These are phyloP conservation scores for Termitomyces bulborhizus DNA, from an alignment of 768 basidiomycete species.

Conservation along the genomic window DNA sequence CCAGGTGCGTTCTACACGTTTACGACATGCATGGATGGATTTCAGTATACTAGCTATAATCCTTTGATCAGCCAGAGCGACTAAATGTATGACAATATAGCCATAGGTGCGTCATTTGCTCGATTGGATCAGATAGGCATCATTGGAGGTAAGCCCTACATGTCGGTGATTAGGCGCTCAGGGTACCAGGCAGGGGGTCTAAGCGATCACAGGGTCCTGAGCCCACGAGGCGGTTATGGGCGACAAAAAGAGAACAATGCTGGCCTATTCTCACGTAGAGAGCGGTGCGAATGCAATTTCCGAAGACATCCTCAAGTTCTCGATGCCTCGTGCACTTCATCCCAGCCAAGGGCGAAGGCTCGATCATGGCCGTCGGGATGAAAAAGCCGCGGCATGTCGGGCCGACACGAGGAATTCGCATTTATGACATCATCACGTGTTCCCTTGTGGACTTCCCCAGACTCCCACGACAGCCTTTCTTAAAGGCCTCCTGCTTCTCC, in stretches of 20 bases:
- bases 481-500: background rate
- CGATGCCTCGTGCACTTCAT: no score
- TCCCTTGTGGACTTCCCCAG: background rate
- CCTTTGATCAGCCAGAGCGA: background rate
- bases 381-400: background rate
- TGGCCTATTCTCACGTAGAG: background rate
- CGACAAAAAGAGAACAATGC: no score
- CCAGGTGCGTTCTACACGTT: background rate
- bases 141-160: background rate
- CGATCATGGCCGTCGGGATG: background rate
- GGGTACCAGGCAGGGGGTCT: background rate
- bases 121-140: background rate
- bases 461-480: background rate
- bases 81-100: no score
- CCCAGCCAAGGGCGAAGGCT: no score
- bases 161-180: background rate
- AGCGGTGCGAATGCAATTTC: no score
- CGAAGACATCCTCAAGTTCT: no score
- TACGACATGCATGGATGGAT: background rate
- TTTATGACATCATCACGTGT: slow-evolving; percentile 19
- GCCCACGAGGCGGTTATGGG: background rate
- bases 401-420: no score
- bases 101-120: no score
- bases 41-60: background rate
- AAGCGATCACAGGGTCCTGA: background rate